A percentile compares a stretch with the other conserved stretches of the same genome.
These are phyloP conservation scores for Suillus spraguei DNA, from an alignment of 768 basidiomycete species.

Conservation along the genomic window DNA sequence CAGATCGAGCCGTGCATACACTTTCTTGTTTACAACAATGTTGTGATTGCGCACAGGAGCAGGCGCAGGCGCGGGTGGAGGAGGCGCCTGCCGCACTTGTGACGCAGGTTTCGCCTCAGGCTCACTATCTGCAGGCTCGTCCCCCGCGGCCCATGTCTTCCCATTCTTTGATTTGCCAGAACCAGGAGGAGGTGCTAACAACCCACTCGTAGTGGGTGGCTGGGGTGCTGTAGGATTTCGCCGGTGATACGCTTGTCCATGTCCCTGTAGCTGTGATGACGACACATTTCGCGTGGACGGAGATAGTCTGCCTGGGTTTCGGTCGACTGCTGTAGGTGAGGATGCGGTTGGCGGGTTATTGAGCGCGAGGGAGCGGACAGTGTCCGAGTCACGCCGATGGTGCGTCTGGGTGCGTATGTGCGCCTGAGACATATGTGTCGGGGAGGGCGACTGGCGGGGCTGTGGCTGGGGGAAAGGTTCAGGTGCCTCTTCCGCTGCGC, in stretches of 20 bases:
- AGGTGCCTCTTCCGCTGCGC: conserved; percentile 15
- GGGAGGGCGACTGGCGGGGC: conserved; percentile 57
- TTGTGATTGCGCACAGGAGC: conserved; percentile 42
- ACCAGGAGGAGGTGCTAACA: conserved; percentile 21
- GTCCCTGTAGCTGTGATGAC: conserved; percentile 22
- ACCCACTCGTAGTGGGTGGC: conserved; percentile 45
- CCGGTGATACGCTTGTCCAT: conserved; percentile 49
- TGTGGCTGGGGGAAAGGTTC: conserved; percentile 27
- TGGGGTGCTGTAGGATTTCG: conserved; percentile 76
- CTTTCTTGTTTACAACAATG: conserved; percentile 63
- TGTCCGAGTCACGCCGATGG: conserved; percentile 76
- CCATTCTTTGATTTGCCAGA: conserved; percentile 30
- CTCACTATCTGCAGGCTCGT: conserved; percentile 42
- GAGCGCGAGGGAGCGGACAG: conserved; percentile 52
- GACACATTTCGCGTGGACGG: conserved; percentile 30
- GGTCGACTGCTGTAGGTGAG: conserved; percentile 58
- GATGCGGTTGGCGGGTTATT: conserved; percentile 41
- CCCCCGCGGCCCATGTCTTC: conserved; percentile 50
- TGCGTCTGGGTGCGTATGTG: conserved; percentile 47
- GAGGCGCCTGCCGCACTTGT: conserved; percentile 33
- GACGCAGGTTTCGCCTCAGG: conserved; percentile 31
- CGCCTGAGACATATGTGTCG: conserved; percentile 39
- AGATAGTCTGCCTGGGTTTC: conserved; percentile 31
- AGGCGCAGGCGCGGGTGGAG: conserved; percentile 32
- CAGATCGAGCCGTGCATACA: conserved; percentile 83